These are phyloP conservation scores for Gaultheria prostrata DNA, from an alignment of 148 eudicot species.

Conservation along the genomic window DNA sequence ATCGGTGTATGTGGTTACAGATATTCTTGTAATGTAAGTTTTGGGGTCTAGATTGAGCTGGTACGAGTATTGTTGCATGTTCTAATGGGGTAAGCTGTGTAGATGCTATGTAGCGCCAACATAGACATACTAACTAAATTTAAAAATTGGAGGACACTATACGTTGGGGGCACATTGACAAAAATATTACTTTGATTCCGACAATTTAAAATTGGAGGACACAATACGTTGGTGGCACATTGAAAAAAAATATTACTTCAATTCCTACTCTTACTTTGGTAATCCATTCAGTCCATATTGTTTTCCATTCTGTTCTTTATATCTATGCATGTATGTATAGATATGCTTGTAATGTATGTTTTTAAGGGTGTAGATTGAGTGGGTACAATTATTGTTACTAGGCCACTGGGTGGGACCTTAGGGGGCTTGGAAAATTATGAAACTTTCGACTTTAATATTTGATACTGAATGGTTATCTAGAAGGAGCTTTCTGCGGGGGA, in stretches of 20 bases:
- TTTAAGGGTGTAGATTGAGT: neutral
- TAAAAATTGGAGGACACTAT: too few species aligned
- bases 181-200: neutral
- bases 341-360: neutral
- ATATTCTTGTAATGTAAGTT: neutral
- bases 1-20: neutral
- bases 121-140: too few species aligned
- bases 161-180: too few species aligned
- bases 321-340: neutral
- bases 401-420: neutral
- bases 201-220: too few species aligned
- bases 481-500: neutral
- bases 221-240: too few species aligned
- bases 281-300: neutral
- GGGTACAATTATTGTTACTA: neutral
- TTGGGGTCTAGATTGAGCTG: neutral
- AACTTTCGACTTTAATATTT: neutral
- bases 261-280: neutral
- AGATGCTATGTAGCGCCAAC: too few species aligned
- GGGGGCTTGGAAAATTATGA: neutral
- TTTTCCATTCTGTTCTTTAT: neutral
- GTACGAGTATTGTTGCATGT: neutral
- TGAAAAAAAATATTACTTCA: neutral
- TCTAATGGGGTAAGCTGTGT: too few species aligned
- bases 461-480: neutral